Conservation (phyloP, 139 green algal species). For the Klebsormidium nitens region DNA sequence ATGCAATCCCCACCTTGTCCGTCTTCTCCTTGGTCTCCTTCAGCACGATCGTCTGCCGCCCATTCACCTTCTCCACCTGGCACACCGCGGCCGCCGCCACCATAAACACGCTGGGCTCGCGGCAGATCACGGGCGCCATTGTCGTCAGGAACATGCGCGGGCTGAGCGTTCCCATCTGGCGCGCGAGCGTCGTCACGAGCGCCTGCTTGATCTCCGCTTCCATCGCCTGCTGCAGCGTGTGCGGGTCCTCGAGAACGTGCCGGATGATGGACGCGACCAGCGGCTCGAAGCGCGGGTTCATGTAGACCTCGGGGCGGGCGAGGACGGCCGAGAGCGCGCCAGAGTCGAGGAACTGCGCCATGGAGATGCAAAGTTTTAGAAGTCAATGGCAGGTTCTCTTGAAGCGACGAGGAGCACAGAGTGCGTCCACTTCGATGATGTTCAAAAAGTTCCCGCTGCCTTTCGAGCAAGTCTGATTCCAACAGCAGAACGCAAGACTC, state of each 20-base stretch:
- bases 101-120: slow-evolving; percentile 73
- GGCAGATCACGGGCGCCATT: slow-evolving; percentile 48
- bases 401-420: too few species aligned
- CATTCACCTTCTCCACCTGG: slow-evolving; percentile 22
- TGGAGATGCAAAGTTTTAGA: too few species aligned
- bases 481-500: too few species aligned
- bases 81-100: slow-evolving; percentile 58
- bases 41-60: slow-evolving; percentile 23
- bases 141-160: slow-evolving; percentile 51
- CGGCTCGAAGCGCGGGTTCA: slow-evolving; percentile 58
- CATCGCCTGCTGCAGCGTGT: slow-evolving; percentile 82
- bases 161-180: slow-evolving; percentile 40
- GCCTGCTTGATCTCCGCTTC: slow-evolving; percentile 73
- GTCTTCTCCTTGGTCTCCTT: slow-evolving; percentile 28
- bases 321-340: slow-evolving; percentile 63
- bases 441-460: too few species aligned
- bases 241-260: slow-evolving; percentile 83
- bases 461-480: too few species aligned
- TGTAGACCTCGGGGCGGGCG: slow-evolving; percentile 54
- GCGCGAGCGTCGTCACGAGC: slow-evolving; percentile 1
- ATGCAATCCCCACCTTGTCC: too few species aligned
- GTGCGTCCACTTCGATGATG: too few species aligned
- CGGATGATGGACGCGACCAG: slow-evolving; percentile 67
- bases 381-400: too few species aligned
- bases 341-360: slow-evolving; percentile 57